Evolutionary conservation across 2,329 filamentous ascomycete genomes (phyloP).

Genomic region (Pestalotiopsis sp.): DNA sequence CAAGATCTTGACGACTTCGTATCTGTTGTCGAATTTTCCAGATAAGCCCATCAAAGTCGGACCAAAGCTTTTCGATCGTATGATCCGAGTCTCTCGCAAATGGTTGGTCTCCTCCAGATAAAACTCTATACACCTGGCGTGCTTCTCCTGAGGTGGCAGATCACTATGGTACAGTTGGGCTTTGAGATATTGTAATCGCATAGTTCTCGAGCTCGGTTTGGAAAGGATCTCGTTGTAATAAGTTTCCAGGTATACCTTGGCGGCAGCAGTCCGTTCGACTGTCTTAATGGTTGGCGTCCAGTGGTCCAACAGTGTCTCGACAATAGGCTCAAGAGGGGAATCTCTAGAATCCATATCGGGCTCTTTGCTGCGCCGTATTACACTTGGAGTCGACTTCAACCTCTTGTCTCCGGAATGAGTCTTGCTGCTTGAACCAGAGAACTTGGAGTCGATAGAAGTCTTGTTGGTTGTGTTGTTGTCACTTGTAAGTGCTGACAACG

Average conservation of each 20-base stretch:
- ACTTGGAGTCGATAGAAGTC: conserved; percentile 43
- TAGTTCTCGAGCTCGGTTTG: conserved; percentile 55
- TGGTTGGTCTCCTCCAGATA: conserved; percentile 69
- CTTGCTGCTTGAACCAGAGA: conserved; percentile 29
- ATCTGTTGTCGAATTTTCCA: conserved; percentile 61
- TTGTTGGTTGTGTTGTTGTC: conserved; percentile 33
- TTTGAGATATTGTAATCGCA: conserved; percentile 64
- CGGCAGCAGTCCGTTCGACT: conserved; percentile 75
- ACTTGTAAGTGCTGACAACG: conserved; percentile 24
- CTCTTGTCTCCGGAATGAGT: conserved; percentile 29
- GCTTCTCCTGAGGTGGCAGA: conserved; percentile 55
- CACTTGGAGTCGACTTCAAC: conserved; percentile 18
- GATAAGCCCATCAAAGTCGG: conserved; percentile 36
- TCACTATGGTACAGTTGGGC: conserved; percentile 57
- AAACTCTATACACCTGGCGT: conserved; percentile 58
- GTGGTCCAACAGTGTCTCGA: conserved; percentile 11
- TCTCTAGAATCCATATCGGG: conserved; percentile 24
- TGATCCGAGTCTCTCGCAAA: conserved; percentile 68
- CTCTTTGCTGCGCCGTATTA: conserved; percentile 25
- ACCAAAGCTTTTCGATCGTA: conserved; percentile 62
- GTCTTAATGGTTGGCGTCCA: conserved; percentile 49
- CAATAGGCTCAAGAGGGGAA: conserved; percentile 27
- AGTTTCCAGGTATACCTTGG: conserved; percentile 84
- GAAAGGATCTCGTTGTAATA: conserved; percentile 73
- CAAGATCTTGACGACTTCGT: conserved; percentile 77